Evolutionary conservation across 495 filamentous ascomycete species (phyloP).

Genomic region (Pyrenopolyporus hunteri): DNA sequence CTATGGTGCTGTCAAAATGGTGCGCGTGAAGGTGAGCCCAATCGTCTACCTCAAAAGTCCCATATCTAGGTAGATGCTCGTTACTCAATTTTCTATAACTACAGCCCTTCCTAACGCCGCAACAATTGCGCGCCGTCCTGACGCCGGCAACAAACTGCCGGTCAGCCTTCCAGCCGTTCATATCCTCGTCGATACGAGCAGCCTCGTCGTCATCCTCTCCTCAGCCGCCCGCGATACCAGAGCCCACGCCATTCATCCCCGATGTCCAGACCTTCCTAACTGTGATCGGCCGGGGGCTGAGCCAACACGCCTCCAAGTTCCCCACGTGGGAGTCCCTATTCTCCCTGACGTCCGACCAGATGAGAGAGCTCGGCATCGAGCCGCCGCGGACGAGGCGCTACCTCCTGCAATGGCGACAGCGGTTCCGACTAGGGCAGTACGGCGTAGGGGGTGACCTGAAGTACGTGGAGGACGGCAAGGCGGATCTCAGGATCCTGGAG

Average conservation of each 20-base stretch:
- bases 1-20: conserved; percentile 27
- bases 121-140: conserved; percentile 32
- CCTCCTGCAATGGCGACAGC: conserved; percentile 83
- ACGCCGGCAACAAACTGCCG: background rate
- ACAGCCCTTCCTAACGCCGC: conserved; percentile 34
- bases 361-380: conserved; percentile 84
- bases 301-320: conserved; percentile 80
- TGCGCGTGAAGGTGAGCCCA: conserved; percentile 38
- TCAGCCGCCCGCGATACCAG: conserved; percentile 59
- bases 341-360: conserved; percentile 71
- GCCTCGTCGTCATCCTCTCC: conserved; percentile 41
- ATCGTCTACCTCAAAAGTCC: background rate
- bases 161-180: conserved; percentile 35
- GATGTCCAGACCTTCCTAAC: conserved; percentile 87
- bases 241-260: conserved; percentile 82
- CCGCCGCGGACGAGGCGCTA: conserved; percentile 81
- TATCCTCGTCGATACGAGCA: conserved; percentile 29
- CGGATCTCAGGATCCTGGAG: conserved; percentile 72
- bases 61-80: background rate
- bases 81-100: background rate
- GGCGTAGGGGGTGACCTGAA: conserved; percentile 80
- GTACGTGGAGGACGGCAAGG: conserved; percentile 73
- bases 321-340: conserved; percentile 90
- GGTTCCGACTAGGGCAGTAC: conserved; percentile 74
- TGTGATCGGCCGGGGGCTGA: conserved; percentile 86